A percentile compares a stretch with the other conserved stretches of the same genome.
Evolutionary conservation across 1,284 basidiomycete genomes (phyloP).

Genomic region (Irpex lacteus): DNA sequence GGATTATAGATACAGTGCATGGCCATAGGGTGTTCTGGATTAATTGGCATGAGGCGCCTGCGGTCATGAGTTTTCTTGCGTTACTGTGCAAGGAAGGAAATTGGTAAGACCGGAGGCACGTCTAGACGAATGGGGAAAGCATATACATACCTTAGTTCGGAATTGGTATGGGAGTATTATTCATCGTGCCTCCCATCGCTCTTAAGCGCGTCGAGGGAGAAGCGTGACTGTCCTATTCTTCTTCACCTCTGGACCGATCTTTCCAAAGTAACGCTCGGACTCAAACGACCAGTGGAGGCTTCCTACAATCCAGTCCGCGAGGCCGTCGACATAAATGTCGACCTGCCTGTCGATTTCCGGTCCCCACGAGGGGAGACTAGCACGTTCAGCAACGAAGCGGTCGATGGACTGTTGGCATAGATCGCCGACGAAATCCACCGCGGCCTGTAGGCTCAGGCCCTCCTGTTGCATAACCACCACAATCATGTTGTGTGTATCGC

Average conservation of each 20-base stretch:
- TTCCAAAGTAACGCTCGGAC: slow-evolving; percentile 39
- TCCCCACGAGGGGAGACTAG: slow-evolving; percentile 35
- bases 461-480: slow-evolving; percentile 34
- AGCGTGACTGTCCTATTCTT: slow-evolving; percentile 31
- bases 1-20: neutral
- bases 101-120: neutral
- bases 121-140: too few relatives aligned
- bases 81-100: neutral
- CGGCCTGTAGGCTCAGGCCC: slow-evolving; percentile 35
- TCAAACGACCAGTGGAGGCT: slow-evolving; percentile 34
- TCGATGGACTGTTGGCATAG: slow-evolving; percentile 37
- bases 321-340: slow-evolving; percentile 33
- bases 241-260: slow-evolving; percentile 32
- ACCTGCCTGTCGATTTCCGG: slow-evolving; percentile 34
- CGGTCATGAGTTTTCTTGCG: neutral
- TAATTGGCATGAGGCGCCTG: neutral
- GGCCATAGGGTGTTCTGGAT: neutral
- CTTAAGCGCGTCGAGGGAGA: slow-evolving; percentile 20
- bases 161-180: neutral
- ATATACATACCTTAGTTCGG: neutral
- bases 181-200: neutral
- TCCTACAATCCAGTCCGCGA: slow-evolving; percentile 40
- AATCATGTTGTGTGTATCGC: slow-evolving; percentile 44
- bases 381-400: slow-evolving; percentile 32
- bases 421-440: slow-evolving; percentile 39